Conservation (phyloP, 2,329 filamentous ascomycete species). For the Aureobasidium leucospermi region DNA sequence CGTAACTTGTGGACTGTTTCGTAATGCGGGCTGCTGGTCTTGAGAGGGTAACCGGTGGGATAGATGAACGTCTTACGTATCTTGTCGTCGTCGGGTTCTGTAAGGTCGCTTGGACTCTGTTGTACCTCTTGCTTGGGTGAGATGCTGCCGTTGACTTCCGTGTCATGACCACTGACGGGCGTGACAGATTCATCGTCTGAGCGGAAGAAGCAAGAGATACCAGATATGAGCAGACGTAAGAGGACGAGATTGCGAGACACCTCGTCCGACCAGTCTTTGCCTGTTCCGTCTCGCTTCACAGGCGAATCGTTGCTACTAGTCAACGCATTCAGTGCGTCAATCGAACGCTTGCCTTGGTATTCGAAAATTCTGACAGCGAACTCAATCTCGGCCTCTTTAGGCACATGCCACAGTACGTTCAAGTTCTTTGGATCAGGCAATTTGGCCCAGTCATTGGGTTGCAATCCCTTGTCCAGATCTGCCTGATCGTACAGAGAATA, state of each 20-base stretch:
- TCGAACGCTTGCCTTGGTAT: constrained; percentile 69
- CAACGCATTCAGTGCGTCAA: constrained; percentile 67
- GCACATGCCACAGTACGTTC: constrained; percentile 85
- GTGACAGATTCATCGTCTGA: constrained; percentile 42
- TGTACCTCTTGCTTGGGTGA: constrained; percentile 36
- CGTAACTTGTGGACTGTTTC: constrained; percentile 71
- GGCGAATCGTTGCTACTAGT: constrained; percentile 72
- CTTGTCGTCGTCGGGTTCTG: constrained; percentile 70
- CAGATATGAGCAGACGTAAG: constrained; percentile 80
- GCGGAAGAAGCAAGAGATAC: constrained; percentile 84
- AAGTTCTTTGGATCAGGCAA: constrained; percentile 66
- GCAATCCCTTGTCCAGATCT: constrained; percentile 62
- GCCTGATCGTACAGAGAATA: constrained; percentile 80
- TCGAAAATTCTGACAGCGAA: constrained; percentile 89
- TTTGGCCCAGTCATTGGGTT: constrained; percentile 76
- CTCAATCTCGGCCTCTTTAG: constrained; percentile 68
- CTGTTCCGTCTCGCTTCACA: constrained; percentile 85
- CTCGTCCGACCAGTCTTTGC: constrained; percentile 98
- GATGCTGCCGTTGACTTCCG: constrained; percentile 21
- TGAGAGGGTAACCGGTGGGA: constrained; percentile 75
- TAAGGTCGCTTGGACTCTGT: constrained; percentile 46
- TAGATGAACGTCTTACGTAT: constrained; percentile 83
- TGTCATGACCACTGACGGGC: constrained; percentile 26
- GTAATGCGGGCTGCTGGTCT: constrained; percentile 59
- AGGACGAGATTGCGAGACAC: constrained; percentile 84